Conservation (phyloP, 2,329 filamentous ascomycete genomes). For the Paecilomyces sp. region DNA sequence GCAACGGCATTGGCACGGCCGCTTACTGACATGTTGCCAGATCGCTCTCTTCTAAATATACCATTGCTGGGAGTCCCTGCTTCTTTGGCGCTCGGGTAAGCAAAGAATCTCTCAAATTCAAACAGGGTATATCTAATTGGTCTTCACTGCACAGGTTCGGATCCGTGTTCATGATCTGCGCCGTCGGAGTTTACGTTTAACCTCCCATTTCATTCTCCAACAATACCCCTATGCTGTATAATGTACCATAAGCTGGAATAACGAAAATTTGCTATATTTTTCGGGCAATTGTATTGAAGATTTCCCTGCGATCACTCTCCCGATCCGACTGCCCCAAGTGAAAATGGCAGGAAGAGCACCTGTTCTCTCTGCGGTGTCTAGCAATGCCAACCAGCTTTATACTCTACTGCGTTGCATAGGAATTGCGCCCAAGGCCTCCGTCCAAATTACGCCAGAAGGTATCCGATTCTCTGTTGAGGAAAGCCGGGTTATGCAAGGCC, state of each 20-base stretch:
- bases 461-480: constrained; percentile 85
- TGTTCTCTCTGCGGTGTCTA: constrained; percentile 55
- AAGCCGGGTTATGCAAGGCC: constrained; percentile 81
- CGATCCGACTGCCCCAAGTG: neutral
- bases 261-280: constrained; percentile 24
- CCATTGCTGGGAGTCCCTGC: constrained; percentile 76
- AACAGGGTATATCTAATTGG: constrained; percentile 6
- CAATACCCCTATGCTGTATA: constrained; percentile 12
- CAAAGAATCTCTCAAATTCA: constrained; percentile 6
- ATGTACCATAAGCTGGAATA: constrained; percentile 30
- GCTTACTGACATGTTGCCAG: constrained; percentile 40
- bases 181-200: constrained; percentile 96
- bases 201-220: constrained; percentile 14
- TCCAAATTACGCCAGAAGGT: constrained; percentile 76
- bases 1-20: neutral
- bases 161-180: constrained; percentile 97
- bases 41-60: constrained; percentile 72
- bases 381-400: constrained; percentile 55
- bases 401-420: constrained; percentile 56
- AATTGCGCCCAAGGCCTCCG: constrained; percentile 52
- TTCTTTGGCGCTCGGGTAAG: constrained; percentile 83
- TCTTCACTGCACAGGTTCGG: constrained; percentile 60
- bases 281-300: constrained; percentile 10
- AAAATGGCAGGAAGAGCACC: constrained; percentile 24
- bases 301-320: neutral